Percentiles rank a stretch among this genome's conserved stretches.
These are phyloP conservation scores for Lachancea meyersii DNA, from an alignment of 805 yeast species.

Conservation along the genomic window DNA sequence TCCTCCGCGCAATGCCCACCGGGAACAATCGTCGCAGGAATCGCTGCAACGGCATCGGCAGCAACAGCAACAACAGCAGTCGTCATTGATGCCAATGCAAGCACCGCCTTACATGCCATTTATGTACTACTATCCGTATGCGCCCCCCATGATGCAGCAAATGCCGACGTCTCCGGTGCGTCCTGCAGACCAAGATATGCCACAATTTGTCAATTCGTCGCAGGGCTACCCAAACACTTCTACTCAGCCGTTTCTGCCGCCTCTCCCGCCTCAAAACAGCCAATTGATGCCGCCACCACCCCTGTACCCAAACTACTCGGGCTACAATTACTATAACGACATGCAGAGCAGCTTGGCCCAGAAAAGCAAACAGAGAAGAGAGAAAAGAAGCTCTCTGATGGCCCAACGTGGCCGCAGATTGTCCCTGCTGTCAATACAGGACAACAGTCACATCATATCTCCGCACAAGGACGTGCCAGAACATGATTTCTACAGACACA, in stretches of 20 bases:
- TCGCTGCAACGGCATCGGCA: background rate
- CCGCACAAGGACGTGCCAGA: slow-evolving; percentile 32
- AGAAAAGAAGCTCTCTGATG: slow-evolving; percentile 22
- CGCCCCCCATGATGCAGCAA: slow-evolving; percentile 18
- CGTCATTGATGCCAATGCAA: background rate
- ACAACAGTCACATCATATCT: slow-evolving; percentile 21
- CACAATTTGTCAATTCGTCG: slow-evolving; percentile 18
- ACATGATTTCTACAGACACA: slow-evolving; percentile 29
- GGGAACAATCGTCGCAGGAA: slow-evolving; percentile 5
- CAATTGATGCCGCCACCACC: slow-evolving; percentile 27
- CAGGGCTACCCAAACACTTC: slow-evolving; percentile 24
- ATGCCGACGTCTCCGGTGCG: slow-evolving; percentile 21
- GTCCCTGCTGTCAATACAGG: slow-evolving; percentile 25
- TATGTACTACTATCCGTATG: slow-evolving; percentile 25
- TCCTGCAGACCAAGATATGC: slow-evolving; percentile 12
- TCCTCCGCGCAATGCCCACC: slow-evolving; percentile 1
- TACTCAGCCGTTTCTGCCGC: slow-evolving; percentile 25
- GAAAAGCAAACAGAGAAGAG: slow-evolving; percentile 12
- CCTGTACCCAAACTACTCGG: slow-evolving; percentile 18
- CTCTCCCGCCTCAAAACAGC: slow-evolving; percentile 12
- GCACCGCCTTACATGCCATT: slow-evolving; percentile 19
- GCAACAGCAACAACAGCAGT: background rate
- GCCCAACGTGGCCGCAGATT: slow-evolving; percentile 28
- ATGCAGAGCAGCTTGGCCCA: slow-evolving; percentile 6
- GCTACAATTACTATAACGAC: slow-evolving; percentile 12